Percentiles rank a stretch among this genome's conserved stretches.
Evolutionary conservation across 441 rosid species (phyloP).

Genomic region (Pelargonium australe): DNA sequence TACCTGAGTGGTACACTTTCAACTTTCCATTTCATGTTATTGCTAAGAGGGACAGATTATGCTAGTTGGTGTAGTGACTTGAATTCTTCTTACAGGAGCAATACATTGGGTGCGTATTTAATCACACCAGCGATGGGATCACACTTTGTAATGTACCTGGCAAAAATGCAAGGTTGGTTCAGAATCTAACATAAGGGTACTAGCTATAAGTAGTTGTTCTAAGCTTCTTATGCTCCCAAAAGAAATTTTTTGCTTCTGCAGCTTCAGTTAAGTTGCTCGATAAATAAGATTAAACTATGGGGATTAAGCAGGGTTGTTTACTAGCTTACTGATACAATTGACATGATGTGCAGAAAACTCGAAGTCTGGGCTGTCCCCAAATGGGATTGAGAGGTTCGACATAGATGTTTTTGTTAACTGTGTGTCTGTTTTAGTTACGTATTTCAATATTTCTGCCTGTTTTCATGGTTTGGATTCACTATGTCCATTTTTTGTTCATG

Average conservation of each 20-base stretch:
- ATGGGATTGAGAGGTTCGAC: slow-evolving; percentile 57
- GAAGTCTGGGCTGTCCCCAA: slow-evolving; percentile 56
- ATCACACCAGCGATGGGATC: slow-evolving; percentile 84
- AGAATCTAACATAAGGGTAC: slow-evolving; percentile 9
- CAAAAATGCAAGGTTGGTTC: slow-evolving; percentile 72
- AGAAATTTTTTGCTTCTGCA: not conserved
- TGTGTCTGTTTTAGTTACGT: not conserved
- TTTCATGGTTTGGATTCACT: slow-evolving; percentile 11
- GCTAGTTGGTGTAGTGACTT: slow-evolving; percentile 20
- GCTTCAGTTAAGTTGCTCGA: not conserved
- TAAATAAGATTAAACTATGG: not conserved
- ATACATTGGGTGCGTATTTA: slow-evolving; percentile 74
- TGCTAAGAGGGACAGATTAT: slow-evolving; percentile 7
- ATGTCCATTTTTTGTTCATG: slow-evolving; percentile 18
- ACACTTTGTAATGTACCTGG: slow-evolving; percentile 82
- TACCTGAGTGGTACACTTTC: slow-evolving; percentile 63
- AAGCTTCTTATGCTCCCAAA: not conserved
- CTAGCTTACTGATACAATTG: slow-evolving; percentile 23
- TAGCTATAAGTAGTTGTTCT: slow-evolving; percentile 9
- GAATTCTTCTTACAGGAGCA: slow-evolving; percentile 47
- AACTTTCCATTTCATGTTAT: slow-evolving; percentile 18
- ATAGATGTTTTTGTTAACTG: not conserved
- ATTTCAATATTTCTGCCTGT: not conserved
- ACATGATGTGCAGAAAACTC: slow-evolving; percentile 50
- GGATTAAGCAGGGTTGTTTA: not conserved